Conservation (phyloP, 257 asterid genomes). For the Gentiana straminea region DNA sequence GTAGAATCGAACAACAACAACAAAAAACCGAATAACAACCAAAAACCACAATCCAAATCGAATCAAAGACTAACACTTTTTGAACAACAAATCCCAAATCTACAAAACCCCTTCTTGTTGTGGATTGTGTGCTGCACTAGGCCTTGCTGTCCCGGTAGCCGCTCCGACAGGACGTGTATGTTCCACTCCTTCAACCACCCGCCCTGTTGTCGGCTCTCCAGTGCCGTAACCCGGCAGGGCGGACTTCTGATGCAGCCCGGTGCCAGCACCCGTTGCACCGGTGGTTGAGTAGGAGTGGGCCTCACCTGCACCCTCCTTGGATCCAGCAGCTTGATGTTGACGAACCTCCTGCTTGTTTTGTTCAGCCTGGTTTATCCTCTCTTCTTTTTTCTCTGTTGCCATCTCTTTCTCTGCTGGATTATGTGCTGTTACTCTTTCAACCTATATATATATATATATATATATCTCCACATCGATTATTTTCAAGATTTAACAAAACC, state of each 20-base stretch:
- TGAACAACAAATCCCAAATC: constrained; percentile 17
- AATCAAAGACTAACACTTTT: too few species aligned
- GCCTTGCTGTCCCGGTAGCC: constrained; percentile 35
- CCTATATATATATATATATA: constrained; percentile 26
- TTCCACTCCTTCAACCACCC: constrained; percentile 32
- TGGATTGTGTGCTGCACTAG: constrained; percentile 34
- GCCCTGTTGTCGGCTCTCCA: constrained; percentile 33
- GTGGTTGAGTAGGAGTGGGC: constrained; percentile 30
- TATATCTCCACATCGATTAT: too few species aligned
- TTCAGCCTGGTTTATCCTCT: constrained; percentile 39
- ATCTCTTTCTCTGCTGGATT: constrained; percentile 35
- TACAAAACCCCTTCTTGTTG: constrained; percentile 24
- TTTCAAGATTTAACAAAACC: too few species aligned
- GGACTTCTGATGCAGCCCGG: constrained; percentile 41
- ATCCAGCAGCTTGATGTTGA: constrained; percentile 25
- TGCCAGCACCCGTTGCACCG: constrained; percentile 24
- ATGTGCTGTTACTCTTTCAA: constrained; percentile 37
- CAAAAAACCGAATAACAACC: too few species aligned
- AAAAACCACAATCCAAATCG: too few species aligned
- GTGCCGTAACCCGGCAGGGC: constrained; percentile 45
- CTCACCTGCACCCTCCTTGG: constrained; percentile 16
- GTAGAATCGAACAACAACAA: too few species aligned
- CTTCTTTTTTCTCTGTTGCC: constrained; percentile 46
- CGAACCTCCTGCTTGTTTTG: constrained; percentile 29
- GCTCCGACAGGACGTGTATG: constrained; percentile 38